phyloP scores from a whole-genome alignment of 2,329 filamentous ascomycete genomes.

The Chaetomium sp. region DNA sequence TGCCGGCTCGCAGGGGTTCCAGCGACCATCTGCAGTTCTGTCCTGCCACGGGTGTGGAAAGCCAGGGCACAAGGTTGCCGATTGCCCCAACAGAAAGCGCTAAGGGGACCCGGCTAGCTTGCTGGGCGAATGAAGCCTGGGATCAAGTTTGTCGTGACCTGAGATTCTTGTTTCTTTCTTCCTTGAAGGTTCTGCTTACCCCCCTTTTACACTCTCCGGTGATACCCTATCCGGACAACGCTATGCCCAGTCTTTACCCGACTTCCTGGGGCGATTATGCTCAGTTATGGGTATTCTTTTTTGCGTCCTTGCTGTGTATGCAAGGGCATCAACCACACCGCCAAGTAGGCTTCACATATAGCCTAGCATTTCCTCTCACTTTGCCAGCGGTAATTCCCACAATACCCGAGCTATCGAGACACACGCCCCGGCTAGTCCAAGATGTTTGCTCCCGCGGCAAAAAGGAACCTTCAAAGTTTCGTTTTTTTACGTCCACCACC shows the following conservation, averaged over 20 bases:
- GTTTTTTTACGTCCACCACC: not conserved
- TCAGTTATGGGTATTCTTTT: not conserved
- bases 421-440: not conserved
- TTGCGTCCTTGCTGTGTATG: not conserved
- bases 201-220: no score
- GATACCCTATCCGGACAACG: not conserved
- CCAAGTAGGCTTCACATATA: slow-evolving; percentile 2
- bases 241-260: not conserved
- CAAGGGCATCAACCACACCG: not conserved
- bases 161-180: not conserved
- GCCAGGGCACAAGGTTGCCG: slow-evolving; percentile 51
- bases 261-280: not conserved
- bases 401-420: slow-evolving; percentile 2
- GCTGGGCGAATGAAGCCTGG: not conserved
- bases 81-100: slow-evolving; percentile 42
- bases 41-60: slow-evolving; percentile 57
- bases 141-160: not conserved
- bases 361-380: not conserved
- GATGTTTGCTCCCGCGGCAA: not conserved
- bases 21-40: slow-evolving; percentile 30
- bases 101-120: slow-evolving; percentile 9
- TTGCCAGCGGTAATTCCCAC: not conserved
- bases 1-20: slow-evolving; percentile 19
- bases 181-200: not conserved
- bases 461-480: not conserved